Evolutionary conservation across 768 basidiomycete genomes (phyloP).

Genomic region (Auriscalpium orientale): DNA sequence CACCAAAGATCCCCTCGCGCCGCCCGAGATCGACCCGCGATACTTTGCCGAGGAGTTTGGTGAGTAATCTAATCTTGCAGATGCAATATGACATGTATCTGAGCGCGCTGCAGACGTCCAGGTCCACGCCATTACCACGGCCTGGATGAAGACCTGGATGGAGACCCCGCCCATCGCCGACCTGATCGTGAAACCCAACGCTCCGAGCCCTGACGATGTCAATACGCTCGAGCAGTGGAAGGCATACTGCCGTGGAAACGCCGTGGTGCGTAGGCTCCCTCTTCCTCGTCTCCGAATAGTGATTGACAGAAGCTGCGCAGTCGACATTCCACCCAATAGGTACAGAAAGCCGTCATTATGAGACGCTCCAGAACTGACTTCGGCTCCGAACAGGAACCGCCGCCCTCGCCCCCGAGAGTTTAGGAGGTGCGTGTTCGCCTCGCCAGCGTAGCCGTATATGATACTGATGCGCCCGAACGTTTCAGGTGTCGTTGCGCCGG

Average conservation of each 20-base stretch:
- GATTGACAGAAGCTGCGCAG: not conserved
- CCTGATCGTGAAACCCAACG: conserved; percentile 7
- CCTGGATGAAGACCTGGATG: conserved; percentile 15
- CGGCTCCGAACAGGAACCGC: conserved; percentile 25
- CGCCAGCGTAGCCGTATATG: conserved; percentile 3
- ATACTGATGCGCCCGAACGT: not conserved
- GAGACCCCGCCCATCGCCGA: conserved; percentile 8
- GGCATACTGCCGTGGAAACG: conserved; percentile 8
- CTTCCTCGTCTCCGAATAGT: not conserved
- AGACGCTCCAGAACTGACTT: not conserved
- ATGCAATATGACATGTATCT: not conserved
- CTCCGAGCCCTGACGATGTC: conserved; percentile 1
- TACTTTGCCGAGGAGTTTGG: conserved; percentile 24
- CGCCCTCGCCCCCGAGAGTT: conserved; percentile 31
- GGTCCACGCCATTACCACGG: conserved; percentile 24
- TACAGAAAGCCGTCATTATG: not conserved
- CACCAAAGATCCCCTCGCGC: conserved; percentile 24
- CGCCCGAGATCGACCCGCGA: conserved; percentile 36
- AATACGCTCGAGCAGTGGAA: conserved; percentile 12
- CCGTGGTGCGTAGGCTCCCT: not conserved
- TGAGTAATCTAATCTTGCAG: not conserved
- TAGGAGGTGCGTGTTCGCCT: conserved; percentile 18
- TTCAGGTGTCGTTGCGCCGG: conserved; percentile 34
- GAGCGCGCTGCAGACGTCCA: conserved; percentile 15
- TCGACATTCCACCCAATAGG: conserved; percentile 14